phyloP scores from a whole-genome alignment of 2,329 filamentous ascomycete species.

The Colletotrichum chrysophilum region DNA sequence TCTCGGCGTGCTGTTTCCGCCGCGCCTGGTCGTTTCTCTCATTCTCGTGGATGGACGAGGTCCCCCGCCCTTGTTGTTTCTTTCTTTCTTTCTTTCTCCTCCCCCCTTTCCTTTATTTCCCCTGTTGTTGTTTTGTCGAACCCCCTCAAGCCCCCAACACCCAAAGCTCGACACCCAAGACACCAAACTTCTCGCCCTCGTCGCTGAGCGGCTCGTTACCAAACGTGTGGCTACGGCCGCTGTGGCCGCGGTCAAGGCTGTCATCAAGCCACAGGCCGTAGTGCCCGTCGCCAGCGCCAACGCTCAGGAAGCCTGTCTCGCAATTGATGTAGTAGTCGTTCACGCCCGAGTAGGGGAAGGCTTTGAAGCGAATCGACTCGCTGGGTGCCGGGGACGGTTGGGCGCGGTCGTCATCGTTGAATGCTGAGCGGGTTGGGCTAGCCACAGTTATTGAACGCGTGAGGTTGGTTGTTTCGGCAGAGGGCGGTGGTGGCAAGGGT shows the following conservation, averaged over 20 bases:
- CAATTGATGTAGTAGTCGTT: slow-evolving; percentile 98
- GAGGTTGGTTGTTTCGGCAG: slow-evolving; percentile 54
- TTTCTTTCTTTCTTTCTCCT: not conserved
- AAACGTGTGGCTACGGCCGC: slow-evolving; percentile 86
- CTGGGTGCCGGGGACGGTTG: slow-evolving; percentile 54
- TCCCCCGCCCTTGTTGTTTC: not conserved
- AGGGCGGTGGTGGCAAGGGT: slow-evolving; percentile 56
- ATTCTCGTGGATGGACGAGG: not conserved
- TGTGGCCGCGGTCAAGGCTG: slow-evolving; percentile 82
- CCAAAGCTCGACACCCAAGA: slow-evolving; percentile 93
- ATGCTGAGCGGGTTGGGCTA: slow-evolving; percentile 23
- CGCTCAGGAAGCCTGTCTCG: slow-evolving; percentile 81
- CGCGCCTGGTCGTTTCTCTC: not conserved
- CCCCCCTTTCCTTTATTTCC: not conserved
- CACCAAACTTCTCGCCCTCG: slow-evolving; percentile 88
- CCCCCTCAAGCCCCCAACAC: slow-evolving; percentile 69
- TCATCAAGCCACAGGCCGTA: slow-evolving; percentile 96
- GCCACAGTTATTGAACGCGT: slow-evolving; percentile 48
- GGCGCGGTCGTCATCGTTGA: slow-evolving; percentile 26
- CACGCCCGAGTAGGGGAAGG: slow-evolving; percentile 92
- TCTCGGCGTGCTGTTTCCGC: not conserved
- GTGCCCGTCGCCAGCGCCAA: slow-evolving; percentile 87
- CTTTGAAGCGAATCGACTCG: slow-evolving; percentile 90
- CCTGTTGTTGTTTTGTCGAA: not conserved
- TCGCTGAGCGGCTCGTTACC: slow-evolving; percentile 94